Base-by-base conservation (phyloP, 768 basidiomycete genomes). In the Trametes punicea region DNA sequence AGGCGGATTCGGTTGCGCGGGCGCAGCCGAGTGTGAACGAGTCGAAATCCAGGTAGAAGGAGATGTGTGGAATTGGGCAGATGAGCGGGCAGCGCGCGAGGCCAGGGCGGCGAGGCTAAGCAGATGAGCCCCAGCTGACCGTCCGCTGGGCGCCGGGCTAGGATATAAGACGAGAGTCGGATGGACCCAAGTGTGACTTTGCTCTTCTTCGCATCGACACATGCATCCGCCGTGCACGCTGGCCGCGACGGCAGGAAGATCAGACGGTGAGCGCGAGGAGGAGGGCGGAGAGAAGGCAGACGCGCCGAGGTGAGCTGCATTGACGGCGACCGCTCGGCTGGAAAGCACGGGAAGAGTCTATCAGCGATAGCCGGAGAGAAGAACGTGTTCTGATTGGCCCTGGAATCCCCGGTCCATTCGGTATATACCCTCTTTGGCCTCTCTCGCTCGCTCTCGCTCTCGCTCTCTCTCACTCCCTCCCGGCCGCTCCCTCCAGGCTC, bases 21-120 rank as follows among this genome's bases (percentile, higher is more conserved):
- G 40, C 40, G 16, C 26, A 30, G 36, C 7, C 36, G 18, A n/a
- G 18, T n/a, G 23, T 39, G 46, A 39, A 23, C 30, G 27, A 25
- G 46, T 26, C 39, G 54, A 55, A 39, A 20, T 4, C 33, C 42
- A 39, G 18, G 39, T 30, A 48, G 54, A 41, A 49, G 47, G 27
- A 29, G 27, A 21, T n/a, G 46, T n/a, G 33, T 39, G 41, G 42
- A 54, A 59, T 55, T 27, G 44, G 52, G 48, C 57, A 59, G 52
- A 59, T 59, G 57, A 44, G 57, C 57, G 57, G 57, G 52, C 57
- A 53, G 57, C 57, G 57, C 57, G 57, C 57, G 51, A 20, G 52
- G 40, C 27, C 47, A 57, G 52, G 57, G 57, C 57, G 57, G 57
- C 48, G 57, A 59, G 52, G 57, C 57, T 59, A 59, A 59, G 57